These are phyloP conservation scores for Trichosanthes cucumerina DNA, from an alignment of 306 rosid species.

Conservation along the genomic window DNA sequence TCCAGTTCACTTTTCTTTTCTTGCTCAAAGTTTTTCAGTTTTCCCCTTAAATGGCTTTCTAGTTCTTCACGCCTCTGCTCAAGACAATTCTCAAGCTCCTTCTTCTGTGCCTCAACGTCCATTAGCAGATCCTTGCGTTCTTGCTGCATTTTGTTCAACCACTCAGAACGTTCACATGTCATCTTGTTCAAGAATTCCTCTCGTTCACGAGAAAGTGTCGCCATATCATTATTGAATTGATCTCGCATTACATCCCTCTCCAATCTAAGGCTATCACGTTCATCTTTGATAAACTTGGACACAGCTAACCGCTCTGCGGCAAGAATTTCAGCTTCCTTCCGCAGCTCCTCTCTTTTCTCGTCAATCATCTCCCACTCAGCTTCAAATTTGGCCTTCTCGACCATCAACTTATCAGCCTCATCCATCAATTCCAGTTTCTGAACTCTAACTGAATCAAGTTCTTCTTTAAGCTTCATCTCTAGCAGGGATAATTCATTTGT, in stretches of 20 bases:
- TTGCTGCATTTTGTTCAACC: conserved; percentile 81
- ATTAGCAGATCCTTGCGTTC: conserved; percentile 68
- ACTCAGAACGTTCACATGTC: conserved; percentile 70
- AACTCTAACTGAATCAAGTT: conserved; percentile 72
- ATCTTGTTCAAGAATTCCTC: conserved; percentile 83
- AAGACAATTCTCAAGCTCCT: conserved; percentile 65
- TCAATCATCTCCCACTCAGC: conserved; percentile 92
- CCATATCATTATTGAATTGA: conserved; percentile 52
- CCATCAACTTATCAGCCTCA: conserved; percentile 62
- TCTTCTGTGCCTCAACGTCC: conserved; percentile 70
- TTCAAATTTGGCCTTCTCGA: conserved; percentile 90
- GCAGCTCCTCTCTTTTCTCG: conserved; percentile 70
- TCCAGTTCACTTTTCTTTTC: conserved; percentile 65
- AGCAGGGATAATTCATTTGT: conserved; percentile 63
- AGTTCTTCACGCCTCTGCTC: conserved; percentile 86
- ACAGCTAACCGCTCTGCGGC: conserved; percentile 59
- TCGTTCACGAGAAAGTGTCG: conserved; percentile 59
- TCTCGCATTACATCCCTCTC: conserved; percentile 58
- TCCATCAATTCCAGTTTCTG: conserved; percentile 61
- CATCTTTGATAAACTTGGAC: conserved; percentile 61
- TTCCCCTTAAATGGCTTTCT: conserved; percentile 69
- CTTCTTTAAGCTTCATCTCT: conserved; percentile 84
- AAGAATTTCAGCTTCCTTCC: conserved; percentile 49
- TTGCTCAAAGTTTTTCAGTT: conserved; percentile 57
- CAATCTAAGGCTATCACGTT: conserved; percentile 53